Base-by-base conservation (phyloP, 2,329 filamentous ascomycete genomes). In the Fusarium luffae region DNA sequence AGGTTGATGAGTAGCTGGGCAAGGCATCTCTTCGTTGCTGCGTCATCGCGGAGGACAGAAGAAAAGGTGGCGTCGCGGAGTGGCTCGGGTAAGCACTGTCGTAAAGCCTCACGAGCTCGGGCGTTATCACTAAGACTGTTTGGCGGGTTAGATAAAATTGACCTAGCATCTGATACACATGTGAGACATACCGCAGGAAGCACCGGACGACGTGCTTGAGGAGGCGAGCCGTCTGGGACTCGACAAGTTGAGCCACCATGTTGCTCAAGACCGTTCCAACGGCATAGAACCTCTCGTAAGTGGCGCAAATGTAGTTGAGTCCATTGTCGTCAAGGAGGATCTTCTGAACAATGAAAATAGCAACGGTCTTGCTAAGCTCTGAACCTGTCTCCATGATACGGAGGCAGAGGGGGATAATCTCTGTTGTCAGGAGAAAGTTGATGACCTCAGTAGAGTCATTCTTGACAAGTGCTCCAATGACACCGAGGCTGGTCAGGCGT, bases 341-440 rank as follows among this genome's bases (percentile, higher is more conserved):
- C 86, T 99, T 99, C 82, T 99, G 96, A 19, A 99, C 96, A 75
- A 99, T 99, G 84, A 99, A 99, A 76, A 99, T 99, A 62, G 96
- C 96, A 16, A 99, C 96, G 1, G 96, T 99, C 85, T 99, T 99
- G 85, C 94, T 98, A 65, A 99, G 87, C 82, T 99, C 96, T 1
- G 94, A 98, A 51, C 96, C 96, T 0, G 96, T 99, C 84, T 99
- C 96, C 96, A 99, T 99, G 77, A 99, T 99, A 66, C 96, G 91
- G 46, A 99, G 90, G 80, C 96, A 99, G 14, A 99, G 88, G 12
- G 96, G 96, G 62, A 99, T 99, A 73, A 99, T 99, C 82, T 99
- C 96, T 30, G 96, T 99, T 3, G 96, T 98, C 50, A 99, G 86
- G 56, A 99, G 90, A 79, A 99, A 99, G 84, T 98, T 98, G 84